Conservation (phyloP, 2,329 filamentous ascomycete genomes). For the Pezizomycotina sp. region DNA sequence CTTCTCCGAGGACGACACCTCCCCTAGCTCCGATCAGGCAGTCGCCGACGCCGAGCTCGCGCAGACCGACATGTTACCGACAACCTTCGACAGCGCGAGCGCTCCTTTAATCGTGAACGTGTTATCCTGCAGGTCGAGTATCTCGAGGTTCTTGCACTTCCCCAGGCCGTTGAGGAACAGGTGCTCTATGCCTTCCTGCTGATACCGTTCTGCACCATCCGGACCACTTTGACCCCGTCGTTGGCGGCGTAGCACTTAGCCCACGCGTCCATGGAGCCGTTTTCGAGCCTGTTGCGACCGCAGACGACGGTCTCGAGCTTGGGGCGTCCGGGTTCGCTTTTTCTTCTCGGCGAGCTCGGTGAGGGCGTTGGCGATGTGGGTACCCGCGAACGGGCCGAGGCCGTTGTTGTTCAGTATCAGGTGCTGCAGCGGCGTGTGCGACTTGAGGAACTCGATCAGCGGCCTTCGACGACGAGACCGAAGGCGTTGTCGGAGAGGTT, state of each 20-base stretch:
- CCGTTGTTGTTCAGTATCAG: slow-evolving; percentile 98
- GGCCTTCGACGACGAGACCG: slow-evolving; percentile 83
- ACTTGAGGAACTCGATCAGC: slow-evolving; percentile 75
- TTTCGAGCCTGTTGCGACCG: slow-evolving; percentile 87
- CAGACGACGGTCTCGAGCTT: slow-evolving; percentile 93
- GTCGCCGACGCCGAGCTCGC: slow-evolving; percentile 77
- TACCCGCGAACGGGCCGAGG: slow-evolving; percentile 77
- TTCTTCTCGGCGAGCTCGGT: slow-evolving; percentile 71
- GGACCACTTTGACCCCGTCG: slow-evolving; percentile 63
- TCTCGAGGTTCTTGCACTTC: slow-evolving; percentile 49
- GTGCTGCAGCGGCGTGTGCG: slow-evolving; percentile 79
- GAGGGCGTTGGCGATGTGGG: slow-evolving; percentile 74
- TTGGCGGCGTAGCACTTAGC: slow-evolving; percentile 73
- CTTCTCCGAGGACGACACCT: slow-evolving; percentile 52
- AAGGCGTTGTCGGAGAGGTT: slow-evolving; percentile 98
- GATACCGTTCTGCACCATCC: slow-evolving; percentile 98
- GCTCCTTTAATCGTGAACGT: slow-evolving; percentile 77
- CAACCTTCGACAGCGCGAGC: slow-evolving; percentile 57
- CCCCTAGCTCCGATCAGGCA: slow-evolving; percentile 69
- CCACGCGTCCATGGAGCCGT: slow-evolving; percentile 92
- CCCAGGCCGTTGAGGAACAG: slow-evolving; percentile 64
- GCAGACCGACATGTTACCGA: slow-evolving; percentile 56
- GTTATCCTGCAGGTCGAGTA: slow-evolving; percentile 91
- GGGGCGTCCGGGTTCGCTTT: slow-evolving; percentile 44
- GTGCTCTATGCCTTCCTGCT: slow-evolving; percentile 73